Percentiles rank a stretch among this genome's conserved stretches.
phyloP scores from a whole-genome alignment of 176 grass and related monocot genomes.

The Cenchrus americanus region DNA sequence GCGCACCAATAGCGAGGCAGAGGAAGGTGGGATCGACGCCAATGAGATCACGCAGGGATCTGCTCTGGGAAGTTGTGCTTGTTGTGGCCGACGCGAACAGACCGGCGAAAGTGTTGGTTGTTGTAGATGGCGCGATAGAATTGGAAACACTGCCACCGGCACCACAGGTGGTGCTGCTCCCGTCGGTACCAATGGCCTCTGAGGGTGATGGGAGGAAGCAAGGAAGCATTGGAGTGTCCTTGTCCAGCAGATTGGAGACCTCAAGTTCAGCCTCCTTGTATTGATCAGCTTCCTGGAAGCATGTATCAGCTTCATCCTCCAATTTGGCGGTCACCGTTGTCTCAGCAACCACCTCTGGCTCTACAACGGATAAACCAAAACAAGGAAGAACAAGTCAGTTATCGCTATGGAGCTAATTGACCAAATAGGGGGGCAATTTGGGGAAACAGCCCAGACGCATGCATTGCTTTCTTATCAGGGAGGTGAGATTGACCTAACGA shows the following conservation, averaged over 20 bases:
- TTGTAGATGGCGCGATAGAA: slow-evolving; percentile 51
- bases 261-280: slow-evolving; percentile 41
- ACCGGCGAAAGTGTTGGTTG: slow-evolving; percentile 56
- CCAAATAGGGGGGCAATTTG: slow-evolving; percentile 19
- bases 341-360: slow-evolving; percentile 28
- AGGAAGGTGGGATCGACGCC: slow-evolving; percentile 70
- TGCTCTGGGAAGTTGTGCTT: slow-evolving; percentile 58
- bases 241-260: slow-evolving; percentile 43
- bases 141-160: slow-evolving; percentile 44
- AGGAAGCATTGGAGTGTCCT: slow-evolving; percentile 47
- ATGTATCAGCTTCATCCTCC: slow-evolving; percentile 42
- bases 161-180: slow-evolving; percentile 49
- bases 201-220: slow-evolving; percentile 53
- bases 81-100: slow-evolving; percentile 58
- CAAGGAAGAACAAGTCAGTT: slow-evolving; percentile 42
- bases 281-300: slow-evolving; percentile 40
- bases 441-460: slow-evolving; percentile 35
- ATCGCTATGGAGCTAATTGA: slow-evolving; percentile 7
- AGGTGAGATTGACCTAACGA: slow-evolving; percentile 30
- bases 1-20: slow-evolving; percentile 58
- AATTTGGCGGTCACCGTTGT: slow-evolving; percentile 29
- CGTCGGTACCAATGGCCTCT: slow-evolving; percentile 56
- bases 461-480: slow-evolving; percentile 28
- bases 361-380: slow-evolving; percentile 44
- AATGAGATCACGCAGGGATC: slow-evolving; percentile 60